Evolutionary conservation across 2,329 filamentous ascomycete genomes (phyloP).

Genomic region (Bipolaris gigantea): DNA sequence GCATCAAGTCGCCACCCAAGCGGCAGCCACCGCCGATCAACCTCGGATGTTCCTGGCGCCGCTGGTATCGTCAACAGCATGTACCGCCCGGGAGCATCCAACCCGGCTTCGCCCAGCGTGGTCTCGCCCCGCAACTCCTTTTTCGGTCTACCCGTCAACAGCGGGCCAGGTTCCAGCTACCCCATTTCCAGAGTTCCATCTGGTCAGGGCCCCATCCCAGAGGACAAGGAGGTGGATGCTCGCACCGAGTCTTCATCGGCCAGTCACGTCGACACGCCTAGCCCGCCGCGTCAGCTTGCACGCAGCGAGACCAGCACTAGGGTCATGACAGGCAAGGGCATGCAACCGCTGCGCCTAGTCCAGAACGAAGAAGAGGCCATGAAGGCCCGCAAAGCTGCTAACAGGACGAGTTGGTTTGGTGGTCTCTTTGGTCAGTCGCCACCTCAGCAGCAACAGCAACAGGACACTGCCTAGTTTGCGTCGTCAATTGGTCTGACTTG

Average conservation of each 20-base stretch:
- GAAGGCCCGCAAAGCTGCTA: slow-evolving; percentile 48
- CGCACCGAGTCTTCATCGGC: slow-evolving; percentile 29
- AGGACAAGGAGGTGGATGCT: slow-evolving; percentile 38
- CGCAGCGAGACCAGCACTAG: slow-evolving; percentile 40
- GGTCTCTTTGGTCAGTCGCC: slow-evolving; percentile 48
- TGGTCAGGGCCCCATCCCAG: slow-evolving; percentile 32
- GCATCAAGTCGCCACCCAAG: slow-evolving; percentile 52
- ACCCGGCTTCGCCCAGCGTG: slow-evolving; percentile 52
- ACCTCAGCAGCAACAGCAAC: slow-evolving; percentile 21
- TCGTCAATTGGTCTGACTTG: not conserved
- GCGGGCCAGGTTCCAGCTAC: slow-evolving; percentile 44
- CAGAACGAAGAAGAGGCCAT: slow-evolving; percentile 62
- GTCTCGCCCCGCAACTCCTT: slow-evolving; percentile 43
- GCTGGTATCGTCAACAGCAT: slow-evolving; percentile 84
- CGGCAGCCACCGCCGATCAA: slow-evolving; percentile 45
- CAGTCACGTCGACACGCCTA: slow-evolving; percentile 42
- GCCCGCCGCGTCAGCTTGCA: slow-evolving; percentile 62
- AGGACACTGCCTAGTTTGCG: slow-evolving; percentile 16
- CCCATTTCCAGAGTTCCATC: slow-evolving; percentile 47
- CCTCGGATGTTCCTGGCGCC: slow-evolving; percentile 58
- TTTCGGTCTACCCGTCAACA: slow-evolving; percentile 46
- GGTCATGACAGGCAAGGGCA: slow-evolving; percentile 64
- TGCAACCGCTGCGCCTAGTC: slow-evolving; percentile 82
- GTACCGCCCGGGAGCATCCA: slow-evolving; percentile 65
- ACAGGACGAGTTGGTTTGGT: slow-evolving; percentile 51